phyloP scores from a whole-genome alignment of 2,329 filamentous ascomycete species.

The Colletotrichum musae region DNA sequence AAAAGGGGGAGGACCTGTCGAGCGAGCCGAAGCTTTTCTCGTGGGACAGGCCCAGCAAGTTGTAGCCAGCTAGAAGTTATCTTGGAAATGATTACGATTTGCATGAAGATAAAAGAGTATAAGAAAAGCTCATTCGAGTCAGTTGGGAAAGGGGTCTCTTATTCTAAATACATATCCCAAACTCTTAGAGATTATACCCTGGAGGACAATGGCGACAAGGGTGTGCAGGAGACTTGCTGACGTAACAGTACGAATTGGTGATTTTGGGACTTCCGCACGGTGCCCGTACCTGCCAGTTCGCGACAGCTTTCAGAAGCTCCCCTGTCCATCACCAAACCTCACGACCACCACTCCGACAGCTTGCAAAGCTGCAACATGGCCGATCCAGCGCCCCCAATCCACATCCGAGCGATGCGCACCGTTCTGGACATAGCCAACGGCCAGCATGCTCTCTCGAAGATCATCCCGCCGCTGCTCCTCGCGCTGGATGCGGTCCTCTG shows the following conservation, averaged over 20 bases:
- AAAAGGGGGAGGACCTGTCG: constrained; percentile 47
- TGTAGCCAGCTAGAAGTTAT: neutral
- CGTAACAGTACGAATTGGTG: constrained; percentile 1
- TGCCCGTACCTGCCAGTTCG: constrained; percentile 27
- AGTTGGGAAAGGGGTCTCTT: neutral
- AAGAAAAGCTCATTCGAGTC: neutral
- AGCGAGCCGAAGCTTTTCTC: constrained; percentile 50
- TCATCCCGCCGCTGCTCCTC: constrained; percentile 74
- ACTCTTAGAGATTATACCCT: neutral
- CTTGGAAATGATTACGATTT: neutral
- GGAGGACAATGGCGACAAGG: no score
- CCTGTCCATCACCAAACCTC: constrained; percentile 30
- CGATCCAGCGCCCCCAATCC: constrained; percentile 28
- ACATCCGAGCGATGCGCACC: constrained; percentile 41
- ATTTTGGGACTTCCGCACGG: neutral
- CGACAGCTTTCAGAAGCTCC: constrained; percentile 40
- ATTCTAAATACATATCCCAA: no score
- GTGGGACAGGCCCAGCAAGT: constrained; percentile 39
- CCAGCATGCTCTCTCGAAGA: constrained; percentile 63
- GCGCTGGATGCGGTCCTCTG: constrained; percentile 81
- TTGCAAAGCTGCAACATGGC: constrained; percentile 39
- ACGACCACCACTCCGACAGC: constrained; percentile 5
- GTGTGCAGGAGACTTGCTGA: no score
- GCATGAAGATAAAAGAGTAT: neutral
- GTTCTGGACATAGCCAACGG: constrained; percentile 63